phyloP scores from a whole-genome alignment of 2,329 filamentous ascomycete species.

The Exophiala alcalophila region DNA sequence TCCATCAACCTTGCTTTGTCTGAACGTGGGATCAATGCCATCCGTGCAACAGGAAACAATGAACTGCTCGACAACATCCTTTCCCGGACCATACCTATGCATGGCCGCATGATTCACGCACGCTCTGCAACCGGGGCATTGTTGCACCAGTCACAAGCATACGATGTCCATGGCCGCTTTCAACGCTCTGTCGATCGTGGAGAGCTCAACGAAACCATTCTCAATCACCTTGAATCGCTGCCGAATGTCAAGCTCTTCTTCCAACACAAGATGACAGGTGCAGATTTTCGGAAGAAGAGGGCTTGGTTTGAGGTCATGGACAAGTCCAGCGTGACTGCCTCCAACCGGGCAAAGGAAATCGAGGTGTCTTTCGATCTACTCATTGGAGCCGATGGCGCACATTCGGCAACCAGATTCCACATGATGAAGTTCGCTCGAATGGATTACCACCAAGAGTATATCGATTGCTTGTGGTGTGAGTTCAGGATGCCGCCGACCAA shows the following conservation, averaged over 20 bases:
- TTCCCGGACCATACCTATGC: slow-evolving; percentile 81
- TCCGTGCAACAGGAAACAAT: slow-evolving; percentile 66
- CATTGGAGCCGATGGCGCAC: slow-evolving; percentile 91
- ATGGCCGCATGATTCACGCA: slow-evolving; percentile 94
- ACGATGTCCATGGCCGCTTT: slow-evolving; percentile 84
- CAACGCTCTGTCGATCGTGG: slow-evolving; percentile 85
- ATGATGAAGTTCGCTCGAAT: slow-evolving; percentile 93
- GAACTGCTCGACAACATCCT: slow-evolving; percentile 72
- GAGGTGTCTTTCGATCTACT: slow-evolving; percentile 87
- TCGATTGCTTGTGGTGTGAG: slow-evolving; percentile 96
- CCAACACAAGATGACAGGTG: slow-evolving; percentile 87
- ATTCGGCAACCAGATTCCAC: slow-evolving; percentile 86
- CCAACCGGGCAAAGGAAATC: slow-evolving; percentile 62
- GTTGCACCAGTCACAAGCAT: slow-evolving; percentile 77
- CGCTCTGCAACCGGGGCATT: slow-evolving; percentile 61
- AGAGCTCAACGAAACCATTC: slow-evolving; percentile 74
- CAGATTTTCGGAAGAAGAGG: slow-evolving; percentile 72
- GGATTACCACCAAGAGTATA: slow-evolving; percentile 90
- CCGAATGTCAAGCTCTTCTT: slow-evolving; percentile 91
- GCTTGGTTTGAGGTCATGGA: slow-evolving; percentile 77
- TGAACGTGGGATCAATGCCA: slow-evolving; percentile 86
- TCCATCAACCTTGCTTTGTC: slow-evolving; percentile 98
- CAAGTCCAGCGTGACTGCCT: slow-evolving; percentile 16
- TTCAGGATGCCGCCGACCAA: slow-evolving; percentile 68
- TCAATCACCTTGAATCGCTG: slow-evolving; percentile 78